Conservation (phyloP, 352 stramenopile species). For the Aphanomyces astaci region DNA sequence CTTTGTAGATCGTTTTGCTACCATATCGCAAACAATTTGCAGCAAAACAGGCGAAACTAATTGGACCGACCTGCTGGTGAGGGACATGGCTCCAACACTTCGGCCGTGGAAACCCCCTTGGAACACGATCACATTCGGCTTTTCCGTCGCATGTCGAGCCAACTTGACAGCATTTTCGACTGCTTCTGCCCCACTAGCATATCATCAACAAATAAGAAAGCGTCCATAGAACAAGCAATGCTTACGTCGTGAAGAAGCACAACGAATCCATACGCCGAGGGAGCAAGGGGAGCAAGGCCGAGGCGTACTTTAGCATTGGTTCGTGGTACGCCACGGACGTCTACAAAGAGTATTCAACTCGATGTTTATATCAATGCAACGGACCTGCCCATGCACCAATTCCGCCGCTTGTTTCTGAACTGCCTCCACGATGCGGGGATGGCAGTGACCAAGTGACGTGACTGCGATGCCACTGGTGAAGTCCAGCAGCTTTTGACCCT, state of each 20-base stretch:
- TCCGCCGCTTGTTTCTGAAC: constrained; percentile 84
- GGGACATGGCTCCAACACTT: constrained; percentile 86
- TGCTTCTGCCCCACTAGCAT: constrained; percentile 78
- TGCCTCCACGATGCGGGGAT: constrained; percentile 85
- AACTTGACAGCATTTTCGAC: constrained; percentile 91
- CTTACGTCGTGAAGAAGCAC: constrained; percentile 79
- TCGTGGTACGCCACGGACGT: constrained; percentile 81
- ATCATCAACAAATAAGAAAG: not conserved
- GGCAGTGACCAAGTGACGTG: constrained; percentile 87
- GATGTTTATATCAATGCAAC: not conserved
- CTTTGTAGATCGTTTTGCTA: constrained; percentile 85
- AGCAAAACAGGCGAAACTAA: not conserved
- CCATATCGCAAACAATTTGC: too few species aligned
- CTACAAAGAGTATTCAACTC: not conserved
- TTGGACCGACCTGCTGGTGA: constrained; percentile 49
- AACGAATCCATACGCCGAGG: constrained; percentile 80
- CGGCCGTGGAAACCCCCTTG: constrained; percentile 89
- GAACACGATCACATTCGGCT: constrained; percentile 88
- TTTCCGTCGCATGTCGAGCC: constrained; percentile 82
- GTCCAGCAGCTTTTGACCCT: constrained; percentile 85
- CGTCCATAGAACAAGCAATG: not conserved
- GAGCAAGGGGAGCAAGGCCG: constrained; percentile 67
- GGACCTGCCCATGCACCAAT: constrained; percentile 78
- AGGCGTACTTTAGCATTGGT: constrained; percentile 85
- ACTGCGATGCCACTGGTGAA: constrained; percentile 92